Evolutionary conservation across 192 early-diverging fungal species (phyloP).

Genomic region (Gryganskiella cystojenkinii): DNA sequence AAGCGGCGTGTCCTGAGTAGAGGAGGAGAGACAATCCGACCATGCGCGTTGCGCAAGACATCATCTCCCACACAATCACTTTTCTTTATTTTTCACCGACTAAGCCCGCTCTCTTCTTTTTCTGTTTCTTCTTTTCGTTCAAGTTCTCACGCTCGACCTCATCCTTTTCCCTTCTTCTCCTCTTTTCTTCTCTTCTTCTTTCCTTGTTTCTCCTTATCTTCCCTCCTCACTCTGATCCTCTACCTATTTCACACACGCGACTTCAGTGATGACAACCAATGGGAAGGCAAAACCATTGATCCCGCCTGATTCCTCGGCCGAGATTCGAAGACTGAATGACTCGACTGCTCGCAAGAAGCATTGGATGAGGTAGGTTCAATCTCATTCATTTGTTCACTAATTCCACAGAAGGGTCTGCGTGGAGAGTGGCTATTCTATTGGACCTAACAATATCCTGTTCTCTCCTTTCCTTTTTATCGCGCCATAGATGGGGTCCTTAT

Average conservation of each 20-base stretch:
- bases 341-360: conserved; percentile 33
- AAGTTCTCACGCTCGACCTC: too few species aligned
- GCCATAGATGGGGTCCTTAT: conserved; percentile 47
- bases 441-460: background rate
- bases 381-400: background rate
- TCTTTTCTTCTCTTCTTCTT: background rate
- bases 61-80: too few species aligned
- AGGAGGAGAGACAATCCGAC: too few species aligned
- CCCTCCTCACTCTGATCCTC: background rate
- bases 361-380: conserved; percentile 36
- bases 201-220: background rate
- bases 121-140: too few species aligned
- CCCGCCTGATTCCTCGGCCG: conserved; percentile 14
- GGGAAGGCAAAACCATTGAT: background rate
- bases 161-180: too few species aligned
- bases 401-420: background rate
- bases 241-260: background rate
- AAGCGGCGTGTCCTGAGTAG: too few species aligned
- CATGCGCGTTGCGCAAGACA: too few species aligned
- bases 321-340: conserved; percentile 19
- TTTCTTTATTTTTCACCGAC: too few species aligned
- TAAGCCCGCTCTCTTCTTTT: too few species aligned
- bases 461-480: background rate
- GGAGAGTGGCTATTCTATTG: background rate
- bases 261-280: background rate